Evolutionary conservation across 345 rosid genomes (phyloP).

Genomic region (Syzygium jambos): DNA sequence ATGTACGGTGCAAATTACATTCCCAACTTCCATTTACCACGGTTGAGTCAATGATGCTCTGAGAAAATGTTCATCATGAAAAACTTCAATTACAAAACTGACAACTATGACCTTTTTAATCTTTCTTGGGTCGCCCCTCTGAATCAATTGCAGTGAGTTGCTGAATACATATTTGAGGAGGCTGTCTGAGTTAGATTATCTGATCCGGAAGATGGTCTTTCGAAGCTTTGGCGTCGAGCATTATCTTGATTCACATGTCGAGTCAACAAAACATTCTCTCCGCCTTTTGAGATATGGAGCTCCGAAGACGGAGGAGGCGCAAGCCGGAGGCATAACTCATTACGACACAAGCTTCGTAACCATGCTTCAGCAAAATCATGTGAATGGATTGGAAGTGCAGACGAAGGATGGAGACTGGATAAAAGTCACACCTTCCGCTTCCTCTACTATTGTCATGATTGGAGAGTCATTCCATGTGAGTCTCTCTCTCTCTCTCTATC

Average conservation of each 20-base stretch:
- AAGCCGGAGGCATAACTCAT: background rate
- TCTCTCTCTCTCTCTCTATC: background rate
- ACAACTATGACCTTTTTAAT: background rate
- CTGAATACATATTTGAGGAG: background rate
- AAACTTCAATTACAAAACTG: background rate
- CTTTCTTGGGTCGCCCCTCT: background rate
- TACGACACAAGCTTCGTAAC: background rate
- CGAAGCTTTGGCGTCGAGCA: background rate
- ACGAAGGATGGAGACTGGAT: constrained; percentile 3
- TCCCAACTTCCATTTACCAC: background rate
- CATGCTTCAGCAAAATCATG: constrained; percentile 6
- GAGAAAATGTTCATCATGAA: background rate
- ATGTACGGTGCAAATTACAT: background rate
- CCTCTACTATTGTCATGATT: constrained; percentile 1
- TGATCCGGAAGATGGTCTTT: background rate
- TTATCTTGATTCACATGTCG: background rate
- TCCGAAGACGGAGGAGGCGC: background rate
- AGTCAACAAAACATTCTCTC: background rate
- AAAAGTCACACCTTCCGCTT: background rate
- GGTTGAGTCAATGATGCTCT: background rate
- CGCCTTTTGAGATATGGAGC: background rate
- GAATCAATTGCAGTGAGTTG: background rate
- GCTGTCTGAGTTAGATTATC: background rate
- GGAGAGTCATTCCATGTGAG: constrained; percentile 8
- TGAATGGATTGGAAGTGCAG: constrained; percentile 3